Base-by-base conservation (phyloP, 2,329 filamentous ascomycete genomes). In the Talaromyces sp. region DNA sequence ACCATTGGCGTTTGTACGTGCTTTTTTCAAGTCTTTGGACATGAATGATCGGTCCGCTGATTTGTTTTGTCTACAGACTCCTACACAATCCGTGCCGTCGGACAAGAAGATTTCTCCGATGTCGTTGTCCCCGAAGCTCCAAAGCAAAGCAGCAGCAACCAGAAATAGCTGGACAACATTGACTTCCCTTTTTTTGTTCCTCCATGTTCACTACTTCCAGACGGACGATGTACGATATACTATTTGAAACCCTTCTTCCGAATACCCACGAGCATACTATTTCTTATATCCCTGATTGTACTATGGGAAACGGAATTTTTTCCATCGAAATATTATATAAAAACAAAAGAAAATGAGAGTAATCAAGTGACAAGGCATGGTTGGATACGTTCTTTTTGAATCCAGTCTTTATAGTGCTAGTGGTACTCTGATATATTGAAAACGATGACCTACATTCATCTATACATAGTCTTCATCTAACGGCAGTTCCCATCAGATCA, bases 101-200 rank as follows among this genome's bases (percentile, higher is more conserved):
- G 93, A 50, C 95, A 98, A 77, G 95, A 98, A 76, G 91, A 97
- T 67, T 99, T 99, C 79, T 90, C 93, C 61, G 95, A 99, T 73
- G 93, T 98, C 68, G 88, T 91, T 73, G 88, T 98, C 41, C 95
- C 95, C 29, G 89, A 91, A 73, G 81, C 84, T 57, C 88, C 90
- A 54, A 75, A 77, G 13, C 55, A 65, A 62, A 46, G 43, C 43
- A 46, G 43, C 43, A 46, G 26, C 58, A 67, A 53, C 58, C 58
- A 71, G 63, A 46, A 46, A 3, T 6, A 46, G 14, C n/a, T 19
- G 7, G 21, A 46, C 7, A 46, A 21, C 3, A 46, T 27, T 6
- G 6, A 27, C 26, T 27, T 27, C 6, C 26, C 3, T 27, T 6
- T 27, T 27, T 27, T 27, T 27, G 26, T 27, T 27, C 6, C 6